These are phyloP conservation scores for Leucocoprinus leucothites DNA, from an alignment of 768 basidiomycete species.

Conservation along the genomic window DNA sequence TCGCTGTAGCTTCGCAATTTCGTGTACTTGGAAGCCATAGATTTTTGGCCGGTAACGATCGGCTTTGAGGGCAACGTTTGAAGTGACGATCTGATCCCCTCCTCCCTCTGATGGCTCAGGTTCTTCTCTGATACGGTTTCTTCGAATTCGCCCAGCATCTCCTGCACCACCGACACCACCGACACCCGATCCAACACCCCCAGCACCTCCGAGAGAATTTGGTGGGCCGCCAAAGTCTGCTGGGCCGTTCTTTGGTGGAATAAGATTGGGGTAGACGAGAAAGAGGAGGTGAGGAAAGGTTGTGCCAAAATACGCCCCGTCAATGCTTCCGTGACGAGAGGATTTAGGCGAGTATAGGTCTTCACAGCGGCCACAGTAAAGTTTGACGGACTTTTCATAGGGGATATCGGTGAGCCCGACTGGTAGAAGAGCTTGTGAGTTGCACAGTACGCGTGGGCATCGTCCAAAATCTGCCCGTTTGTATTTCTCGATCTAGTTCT, in stretches of 20 bases:
- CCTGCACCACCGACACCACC: conserved; percentile 19
- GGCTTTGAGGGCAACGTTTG: conserved; percentile 80
- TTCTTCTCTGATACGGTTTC: conserved; percentile 43
- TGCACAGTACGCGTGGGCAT: conserved; percentile 96
- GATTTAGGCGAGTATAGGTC: conserved; percentile 98
- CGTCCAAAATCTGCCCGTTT: conserved; percentile 98
- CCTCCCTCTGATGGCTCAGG: conserved; percentile 58
- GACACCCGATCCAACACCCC: background rate
- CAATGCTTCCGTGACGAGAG: conserved; percentile 94
- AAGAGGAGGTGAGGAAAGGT: conserved; percentile 97
- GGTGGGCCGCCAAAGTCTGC: conserved; percentile 25
- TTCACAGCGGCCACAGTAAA: conserved; percentile 97
- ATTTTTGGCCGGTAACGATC: conserved; percentile 92
- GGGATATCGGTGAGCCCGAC: conserved; percentile 97
- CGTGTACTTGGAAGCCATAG: conserved; percentile 96
- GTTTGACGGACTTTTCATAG: conserved; percentile 98
- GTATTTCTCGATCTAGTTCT: conserved; percentile 84
- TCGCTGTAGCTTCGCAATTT: conserved; percentile 87
- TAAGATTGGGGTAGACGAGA: conserved; percentile 93
- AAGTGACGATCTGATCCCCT: conserved; percentile 72
- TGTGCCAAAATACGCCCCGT: conserved; percentile 98
- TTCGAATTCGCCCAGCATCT: conserved; percentile 18
- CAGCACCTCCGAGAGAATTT: conserved; percentile 10
- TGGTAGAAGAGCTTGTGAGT: conserved; percentile 91
- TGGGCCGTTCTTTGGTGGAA: conserved; percentile 74